These are phyloP conservation scores for Groenewaldozyma sp. DNA, from an alignment of 1,139 yeast species.

Conservation along the genomic window DNA sequence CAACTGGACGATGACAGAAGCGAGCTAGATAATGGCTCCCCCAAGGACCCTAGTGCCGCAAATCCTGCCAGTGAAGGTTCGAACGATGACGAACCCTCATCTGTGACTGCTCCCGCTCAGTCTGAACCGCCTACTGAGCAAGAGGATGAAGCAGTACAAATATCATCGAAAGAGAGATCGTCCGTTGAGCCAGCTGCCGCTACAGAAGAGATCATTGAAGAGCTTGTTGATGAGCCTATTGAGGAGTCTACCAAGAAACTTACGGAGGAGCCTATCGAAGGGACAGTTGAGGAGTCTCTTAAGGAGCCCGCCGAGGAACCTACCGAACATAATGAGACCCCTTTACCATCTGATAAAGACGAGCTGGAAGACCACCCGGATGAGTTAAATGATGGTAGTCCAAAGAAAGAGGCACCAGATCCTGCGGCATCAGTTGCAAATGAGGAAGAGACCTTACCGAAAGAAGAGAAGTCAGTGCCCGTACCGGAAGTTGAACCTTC, in stretches of 20 bases:
- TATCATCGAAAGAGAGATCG: neutral
- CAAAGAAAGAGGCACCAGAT: neutral
- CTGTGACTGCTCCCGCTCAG: too few species aligned
- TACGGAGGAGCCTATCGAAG: neutral
- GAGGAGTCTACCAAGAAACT: neutral
- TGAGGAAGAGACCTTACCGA: too few species aligned
- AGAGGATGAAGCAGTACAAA: neutral
- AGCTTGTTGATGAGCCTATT: neutral
- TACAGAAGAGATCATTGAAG: neutral
- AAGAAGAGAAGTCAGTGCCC: too few species aligned
- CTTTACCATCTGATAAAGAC: neutral
- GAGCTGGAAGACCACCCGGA: too few species aligned
- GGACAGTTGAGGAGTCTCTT: neutral
- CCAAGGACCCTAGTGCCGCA: too few species aligned
- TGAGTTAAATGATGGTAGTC: neutral
- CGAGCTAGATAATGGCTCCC: too few species aligned
- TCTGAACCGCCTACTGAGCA: neutral
- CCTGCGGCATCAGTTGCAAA: conserved; percentile 1
- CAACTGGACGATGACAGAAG: too few species aligned
- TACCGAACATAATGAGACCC: neutral
- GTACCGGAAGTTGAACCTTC: too few species aligned
- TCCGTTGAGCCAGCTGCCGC: neutral
- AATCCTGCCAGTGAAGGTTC: too few species aligned
- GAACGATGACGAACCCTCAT: too few species aligned
- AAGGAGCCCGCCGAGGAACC: neutral